phyloP scores from a whole-genome alignment of 1,139 yeast genomes.

The Nakaseomyces sp. region DNA sequence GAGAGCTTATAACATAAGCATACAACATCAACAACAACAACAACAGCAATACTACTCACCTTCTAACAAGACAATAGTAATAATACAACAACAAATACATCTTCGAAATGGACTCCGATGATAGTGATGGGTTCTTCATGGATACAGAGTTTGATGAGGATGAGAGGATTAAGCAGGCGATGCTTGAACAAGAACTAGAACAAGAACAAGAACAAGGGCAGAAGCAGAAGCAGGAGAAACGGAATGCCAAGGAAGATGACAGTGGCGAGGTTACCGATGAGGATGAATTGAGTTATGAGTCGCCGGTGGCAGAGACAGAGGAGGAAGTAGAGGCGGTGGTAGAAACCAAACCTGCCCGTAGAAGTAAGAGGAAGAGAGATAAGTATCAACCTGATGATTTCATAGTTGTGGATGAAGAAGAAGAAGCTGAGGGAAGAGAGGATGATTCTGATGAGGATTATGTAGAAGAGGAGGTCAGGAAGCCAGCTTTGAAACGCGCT shows the following conservation, averaged over 20 bases:
- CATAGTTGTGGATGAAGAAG: background rate
- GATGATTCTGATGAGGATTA: slow-evolving; percentile 4
- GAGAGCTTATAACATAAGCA: background rate
- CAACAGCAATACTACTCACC: too few relatives aligned
- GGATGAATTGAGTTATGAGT: background rate
- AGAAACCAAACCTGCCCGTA: background rate
- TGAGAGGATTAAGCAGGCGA: slow-evolving; percentile 7
- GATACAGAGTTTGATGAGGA: slow-evolving; percentile 9
- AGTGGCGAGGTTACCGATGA: too few relatives aligned
- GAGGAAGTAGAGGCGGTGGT: background rate
- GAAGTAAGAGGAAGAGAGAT: background rate
- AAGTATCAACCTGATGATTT: background rate
- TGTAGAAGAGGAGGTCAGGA: slow-evolving; percentile 4
- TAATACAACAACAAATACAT: too few relatives aligned
- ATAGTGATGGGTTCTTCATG: slow-evolving; percentile 6
- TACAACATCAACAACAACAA: too few relatives aligned
- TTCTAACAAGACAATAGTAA: too few relatives aligned
- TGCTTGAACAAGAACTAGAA: too few relatives aligned
- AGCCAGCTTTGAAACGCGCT: slow-evolving; percentile 4
- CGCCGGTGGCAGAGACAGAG: background rate
- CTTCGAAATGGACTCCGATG: too few relatives aligned
- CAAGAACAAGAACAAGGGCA: too few relatives aligned
- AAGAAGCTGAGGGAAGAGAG: background rate
- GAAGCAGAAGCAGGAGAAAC: too few relatives aligned
- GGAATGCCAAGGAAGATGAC: background rate